Conservation (phyloP, 78 protist genomes). For the Dictyostelium citrinum region DNA sequence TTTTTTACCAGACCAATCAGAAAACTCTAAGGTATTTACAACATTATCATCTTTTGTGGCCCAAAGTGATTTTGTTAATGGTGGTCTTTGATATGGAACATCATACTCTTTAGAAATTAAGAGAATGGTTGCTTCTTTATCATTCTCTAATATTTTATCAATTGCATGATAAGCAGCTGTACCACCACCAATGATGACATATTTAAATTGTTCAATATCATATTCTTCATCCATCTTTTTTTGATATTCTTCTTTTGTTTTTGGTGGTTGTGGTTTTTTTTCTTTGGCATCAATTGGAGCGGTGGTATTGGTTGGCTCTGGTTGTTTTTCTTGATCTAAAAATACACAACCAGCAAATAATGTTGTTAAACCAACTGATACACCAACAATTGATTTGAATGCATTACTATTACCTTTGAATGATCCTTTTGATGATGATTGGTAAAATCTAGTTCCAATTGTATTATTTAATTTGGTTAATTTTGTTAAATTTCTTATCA, state of each 20-base stretch:
- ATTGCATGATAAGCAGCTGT: slow-evolving; percentile 89
- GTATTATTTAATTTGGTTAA: neutral
- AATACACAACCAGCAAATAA: neutral
- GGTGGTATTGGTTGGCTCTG: neutral
- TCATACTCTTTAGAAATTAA: slow-evolving; percentile 80
- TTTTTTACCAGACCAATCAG: slow-evolving; percentile 72
- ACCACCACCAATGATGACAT: slow-evolving; percentile 91
- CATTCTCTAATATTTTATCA: slow-evolving; percentile 68
- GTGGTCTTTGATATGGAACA: slow-evolving; percentile 89
- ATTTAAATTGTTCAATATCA: slow-evolving; percentile 66
- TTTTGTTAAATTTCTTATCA: neutral
- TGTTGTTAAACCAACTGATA: neutral
- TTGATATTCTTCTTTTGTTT: neutral
- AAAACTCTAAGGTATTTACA: neutral
- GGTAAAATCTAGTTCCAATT: neutral
- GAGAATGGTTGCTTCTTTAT: slow-evolving; percentile 71
- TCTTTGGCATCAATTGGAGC: neutral
- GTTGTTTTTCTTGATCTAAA: neutral
- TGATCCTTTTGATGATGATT: neutral
- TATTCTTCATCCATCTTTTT: slow-evolving; percentile 3
- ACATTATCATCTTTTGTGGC: slow-evolving; percentile 13
- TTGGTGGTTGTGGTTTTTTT: neutral
- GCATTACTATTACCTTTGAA: neutral
- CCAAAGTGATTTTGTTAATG: slow-evolving; percentile 92
- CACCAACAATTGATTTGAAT: neutral